phyloP scores from a whole-genome alignment of 257 asterid genomes.

The Solanum tarapatanum region DNA sequence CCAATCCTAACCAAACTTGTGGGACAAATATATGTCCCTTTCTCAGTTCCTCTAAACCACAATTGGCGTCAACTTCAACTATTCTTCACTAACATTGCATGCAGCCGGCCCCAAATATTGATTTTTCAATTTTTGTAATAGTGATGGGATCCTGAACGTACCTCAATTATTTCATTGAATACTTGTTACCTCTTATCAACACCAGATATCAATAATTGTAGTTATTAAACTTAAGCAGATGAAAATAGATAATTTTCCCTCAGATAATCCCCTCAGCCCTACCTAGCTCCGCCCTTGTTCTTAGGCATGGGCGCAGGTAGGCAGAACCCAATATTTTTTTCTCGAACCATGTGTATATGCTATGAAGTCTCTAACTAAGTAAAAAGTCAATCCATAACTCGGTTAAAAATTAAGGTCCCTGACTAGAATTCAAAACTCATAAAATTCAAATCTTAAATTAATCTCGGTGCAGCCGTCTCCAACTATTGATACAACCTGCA shows the following conservation, averaged over 20 bases:
- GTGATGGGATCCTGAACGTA: background rate
- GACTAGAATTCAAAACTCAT: background rate
- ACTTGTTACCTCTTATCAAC: background rate
- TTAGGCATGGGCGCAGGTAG: background rate
- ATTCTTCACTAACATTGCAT: background rate
- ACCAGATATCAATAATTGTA: background rate
- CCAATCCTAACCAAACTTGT: background rate
- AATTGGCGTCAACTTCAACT: background rate
- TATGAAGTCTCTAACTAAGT: background rate
- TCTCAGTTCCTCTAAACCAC: background rate
- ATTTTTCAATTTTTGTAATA: background rate
- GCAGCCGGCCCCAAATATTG: background rate
- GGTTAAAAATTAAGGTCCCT: background rate
- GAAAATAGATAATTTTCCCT: no score
- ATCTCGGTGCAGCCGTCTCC: background rate
- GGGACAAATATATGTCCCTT: background rate
- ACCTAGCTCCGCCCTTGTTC: no score
- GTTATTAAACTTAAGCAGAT: background rate
- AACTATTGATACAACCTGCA: background rate
- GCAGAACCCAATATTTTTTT: background rate
- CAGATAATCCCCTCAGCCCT: no score
- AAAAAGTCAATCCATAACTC: background rate
- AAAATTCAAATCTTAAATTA: background rate
- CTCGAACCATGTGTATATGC: background rate
- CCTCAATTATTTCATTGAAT: background rate